These are phyloP conservation scores for Cryptococcus sp. DNA, from an alignment of 1,284 basidiomycete genomes.

Conservation along the genomic window DNA sequence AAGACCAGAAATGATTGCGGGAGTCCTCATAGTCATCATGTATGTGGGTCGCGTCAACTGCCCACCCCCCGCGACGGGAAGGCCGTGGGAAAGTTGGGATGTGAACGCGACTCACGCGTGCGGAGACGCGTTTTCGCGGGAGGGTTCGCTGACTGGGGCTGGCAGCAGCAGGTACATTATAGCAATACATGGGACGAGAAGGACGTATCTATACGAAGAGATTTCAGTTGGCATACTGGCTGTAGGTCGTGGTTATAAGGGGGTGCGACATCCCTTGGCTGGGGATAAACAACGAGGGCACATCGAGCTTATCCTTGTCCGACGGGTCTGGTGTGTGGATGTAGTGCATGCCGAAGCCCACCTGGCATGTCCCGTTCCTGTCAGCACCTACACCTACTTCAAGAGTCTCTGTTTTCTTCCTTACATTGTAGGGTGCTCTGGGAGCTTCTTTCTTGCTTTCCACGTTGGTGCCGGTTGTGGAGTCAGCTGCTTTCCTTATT, in stretches of 20 bases:
- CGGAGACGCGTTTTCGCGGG: too few relatives aligned
- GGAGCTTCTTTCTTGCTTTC: constrained; percentile 8
- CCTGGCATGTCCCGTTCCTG: constrained; percentile 8
- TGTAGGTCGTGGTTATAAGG: constrained; percentile 30
- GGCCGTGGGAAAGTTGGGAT: too few relatives aligned
- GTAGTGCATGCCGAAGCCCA: constrained; percentile 39
- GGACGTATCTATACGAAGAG: too few relatives aligned
- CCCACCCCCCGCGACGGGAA: too few relatives aligned
- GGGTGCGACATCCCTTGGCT: constrained; percentile 37
- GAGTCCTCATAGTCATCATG: too few relatives aligned
- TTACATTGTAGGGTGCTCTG: constrained; percentile 16
- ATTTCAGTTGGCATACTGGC: constrained; percentile 22
- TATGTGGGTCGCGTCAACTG: too few relatives aligned
- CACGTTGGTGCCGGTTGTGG: constrained; percentile 19
- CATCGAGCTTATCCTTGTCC: constrained; percentile 16
- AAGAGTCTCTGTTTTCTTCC: neutral
- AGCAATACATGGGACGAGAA: too few relatives aligned
- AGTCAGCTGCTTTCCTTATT: constrained; percentile 15
- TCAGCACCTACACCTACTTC: constrained; percentile 16
- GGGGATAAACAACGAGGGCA: constrained; percentile 18
- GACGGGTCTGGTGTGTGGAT: constrained; percentile 22
- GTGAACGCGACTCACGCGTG: too few relatives aligned
- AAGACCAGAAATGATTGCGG: too few relatives aligned
- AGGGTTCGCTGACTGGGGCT: too few relatives aligned
- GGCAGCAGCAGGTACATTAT: too few relatives aligned